Conservation (phyloP, 768 basidiomycete genomes). For the Pholiota conissans region DNA sequence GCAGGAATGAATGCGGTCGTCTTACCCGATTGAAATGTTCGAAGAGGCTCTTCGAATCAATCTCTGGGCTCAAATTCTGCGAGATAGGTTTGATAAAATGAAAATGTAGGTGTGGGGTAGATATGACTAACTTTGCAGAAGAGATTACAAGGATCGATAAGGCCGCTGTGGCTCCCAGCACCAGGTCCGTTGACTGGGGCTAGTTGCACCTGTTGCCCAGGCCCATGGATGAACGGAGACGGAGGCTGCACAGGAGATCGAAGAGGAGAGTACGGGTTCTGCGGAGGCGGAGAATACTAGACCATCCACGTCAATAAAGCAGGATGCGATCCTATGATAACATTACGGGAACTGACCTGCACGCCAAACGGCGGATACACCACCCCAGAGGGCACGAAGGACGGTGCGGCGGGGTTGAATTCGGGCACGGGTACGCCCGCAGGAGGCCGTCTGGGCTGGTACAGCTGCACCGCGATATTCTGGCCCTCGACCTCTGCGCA, state of each 20-base stretch:
- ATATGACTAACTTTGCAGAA: constrained; percentile 74
- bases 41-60: constrained; percentile 85
- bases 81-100: constrained; percentile 5
- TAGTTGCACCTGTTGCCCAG: constrained; percentile 87
- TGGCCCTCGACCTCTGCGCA: constrained; percentile 82
- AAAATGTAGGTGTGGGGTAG: background rate
- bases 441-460: constrained; percentile 59
- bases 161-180: constrained; percentile 80
- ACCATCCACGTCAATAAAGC: background rate
- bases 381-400: constrained; percentile 75
- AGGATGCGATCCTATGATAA: constrained; percentile 4
- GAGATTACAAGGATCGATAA: constrained; percentile 88
- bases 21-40: constrained; percentile 78
- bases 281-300: constrained; percentile 72
- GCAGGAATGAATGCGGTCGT: constrained; percentile 9
- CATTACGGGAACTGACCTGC: constrained; percentile 39
- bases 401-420: constrained; percentile 71
- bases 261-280: constrained; percentile 44
- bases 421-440: constrained; percentile 58
- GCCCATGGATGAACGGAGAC: constrained; percentile 74
- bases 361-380: constrained; percentile 59
- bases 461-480: constrained; percentile 82
- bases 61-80: constrained; percentile 82
- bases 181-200: constrained; percentile 75
- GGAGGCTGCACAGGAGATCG: constrained; percentile 44